A percentile compares a stretch with the other conserved stretches of the same genome.
These are phyloP conservation scores for Solanum chilense DNA, from an alignment of 257 asterid genomes.

Conservation along the genomic window DNA sequence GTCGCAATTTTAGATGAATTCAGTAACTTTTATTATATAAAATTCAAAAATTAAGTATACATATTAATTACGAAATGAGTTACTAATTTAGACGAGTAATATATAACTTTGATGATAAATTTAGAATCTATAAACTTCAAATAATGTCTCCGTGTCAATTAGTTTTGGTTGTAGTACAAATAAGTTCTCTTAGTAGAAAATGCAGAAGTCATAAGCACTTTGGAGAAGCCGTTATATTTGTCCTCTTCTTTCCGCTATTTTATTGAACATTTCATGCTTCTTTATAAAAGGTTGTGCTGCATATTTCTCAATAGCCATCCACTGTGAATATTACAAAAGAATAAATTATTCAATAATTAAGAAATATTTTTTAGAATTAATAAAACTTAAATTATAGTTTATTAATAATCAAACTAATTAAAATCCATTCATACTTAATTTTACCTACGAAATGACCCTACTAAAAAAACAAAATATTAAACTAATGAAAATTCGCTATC, in stretches of 20 bases:
- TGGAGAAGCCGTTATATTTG: constrained; percentile 50
- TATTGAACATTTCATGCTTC: constrained; percentile 38
- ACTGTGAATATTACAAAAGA: constrained; percentile 24
- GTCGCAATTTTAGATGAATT: background rate
- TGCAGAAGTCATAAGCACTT: constrained; percentile 18
- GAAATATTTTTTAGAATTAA: background rate
- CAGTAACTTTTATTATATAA: no score
- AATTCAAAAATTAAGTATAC: background rate
- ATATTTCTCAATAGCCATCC: constrained; percentile 81
- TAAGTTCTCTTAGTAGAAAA: constrained; percentile 19
- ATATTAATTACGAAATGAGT: no score
- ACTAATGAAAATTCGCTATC: background rate
- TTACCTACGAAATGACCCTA: background rate
- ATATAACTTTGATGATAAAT: background rate
- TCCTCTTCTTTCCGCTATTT: constrained; percentile 40
- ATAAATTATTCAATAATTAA: background rate
- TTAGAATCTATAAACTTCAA: no score
- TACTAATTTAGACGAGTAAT: background rate
- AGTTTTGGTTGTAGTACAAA: constrained; percentile 24
- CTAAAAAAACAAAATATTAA: background rate
- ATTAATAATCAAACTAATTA: background rate
- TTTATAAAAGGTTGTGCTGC: constrained; percentile 53
- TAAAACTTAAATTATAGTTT: background rate
- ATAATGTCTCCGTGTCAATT: no score
- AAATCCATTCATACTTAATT: background rate